A percentile compares a stretch with the other conserved stretches of the same genome.
These are phyloP conservation scores for Verticillium dahliae DNA, from an alignment of 2,329 filamentous ascomycete genomes.

Conservation along the genomic window DNA sequence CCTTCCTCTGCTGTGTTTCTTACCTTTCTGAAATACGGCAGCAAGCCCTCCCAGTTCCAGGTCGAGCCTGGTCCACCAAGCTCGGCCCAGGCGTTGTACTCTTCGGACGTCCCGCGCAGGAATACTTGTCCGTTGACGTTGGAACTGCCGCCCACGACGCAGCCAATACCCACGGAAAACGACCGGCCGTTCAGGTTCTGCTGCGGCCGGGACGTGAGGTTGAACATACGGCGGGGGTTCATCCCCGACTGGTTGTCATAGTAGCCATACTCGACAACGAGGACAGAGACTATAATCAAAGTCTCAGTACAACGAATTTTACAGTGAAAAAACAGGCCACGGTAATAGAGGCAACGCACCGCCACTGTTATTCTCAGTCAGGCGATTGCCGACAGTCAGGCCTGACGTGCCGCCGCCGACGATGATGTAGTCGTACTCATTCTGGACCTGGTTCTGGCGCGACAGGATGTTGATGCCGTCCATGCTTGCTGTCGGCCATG, in stretches of 20 bases:
- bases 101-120: slow-evolving; percentile 25
- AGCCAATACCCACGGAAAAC: slow-evolving; percentile 20
- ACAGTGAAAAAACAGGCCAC: neutral
- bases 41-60: slow-evolving; percentile 28
- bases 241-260: slow-evolving; percentile 13
- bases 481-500: slow-evolving; percentile 6
- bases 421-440: slow-evolving; percentile 24
- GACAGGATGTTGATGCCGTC: slow-evolving; percentile 6
- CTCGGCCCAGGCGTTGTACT: slow-evolving; percentile 36
- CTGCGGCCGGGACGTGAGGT: slow-evolving; percentile 21
- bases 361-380: slow-evolving; percentile 25
- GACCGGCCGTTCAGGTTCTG: slow-evolving; percentile 16
- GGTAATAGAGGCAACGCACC: neutral
- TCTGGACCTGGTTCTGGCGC: slow-evolving; percentile 5
- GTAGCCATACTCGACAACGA: slow-evolving; percentile 11
- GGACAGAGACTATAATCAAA: slow-evolving; percentile 4
- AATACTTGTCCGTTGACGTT: slow-evolving; percentile 31
- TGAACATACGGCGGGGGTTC: slow-evolving; percentile 17
- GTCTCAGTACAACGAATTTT: slow-evolving; percentile 18
- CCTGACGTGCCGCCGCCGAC: slow-evolving; percentile 37
- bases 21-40: slow-evolving; percentile 38
- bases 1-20: neutral
- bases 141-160: slow-evolving; percentile 30
- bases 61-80: slow-evolving; percentile 38
- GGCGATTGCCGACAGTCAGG: slow-evolving; percentile 28